Base-by-base conservation (phyloP, 2,329 filamentous ascomycete species). In the Zarea fungicola region DNA sequence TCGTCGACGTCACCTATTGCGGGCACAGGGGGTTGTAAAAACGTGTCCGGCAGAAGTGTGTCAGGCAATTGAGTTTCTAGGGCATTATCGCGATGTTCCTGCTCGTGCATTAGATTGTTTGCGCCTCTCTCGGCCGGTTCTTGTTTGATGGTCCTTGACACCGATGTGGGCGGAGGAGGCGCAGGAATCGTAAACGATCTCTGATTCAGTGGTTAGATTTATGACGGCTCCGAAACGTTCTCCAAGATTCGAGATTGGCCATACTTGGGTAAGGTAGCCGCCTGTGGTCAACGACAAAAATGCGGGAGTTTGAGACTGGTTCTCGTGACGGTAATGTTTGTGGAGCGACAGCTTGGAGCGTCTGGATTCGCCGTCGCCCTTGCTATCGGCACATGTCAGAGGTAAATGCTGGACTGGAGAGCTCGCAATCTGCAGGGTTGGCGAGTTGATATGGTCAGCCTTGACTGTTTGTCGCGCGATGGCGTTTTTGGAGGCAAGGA, bases 1-100 rank as follows among this genome's bases (percentile, higher is more conserved):
- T 25, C 44, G 11, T 16, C 37, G 37, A 28, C 21, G 29, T 19
- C 11, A 29, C 21, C 52, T 52, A 34, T 29, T 31, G n/a, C 19
- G 18, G 41, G 45, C 10, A 37, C 35, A 13, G 36, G 28, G 4
- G 29, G 19, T 10, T 28, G 26, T 23, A 35, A 43, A 21, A 19
- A 23, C 7, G 37, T 35, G 13, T 51, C 44, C 13, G 49, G 41
- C 2, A 51, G 44, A 21, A 44, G 40, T 47, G 58, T 51, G 50
- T 57, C 50, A 45, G 35, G 42, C 32, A 40, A 13, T 41, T 48
- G 45, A 3, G 45, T 48, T 28, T 35, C 45, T 28, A 26, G 22
- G 28, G 28, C 45, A 28, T 48, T 18, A 18, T 41, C 29, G 19
- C 29, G 45, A 26, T 42, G 11, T 10, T 41, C 37, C 13, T 16